A percentile compares a stretch with the other conserved stretches of the same genome.
These are phyloP conservation scores for Stephania cephalantha DNA, from an alignment of 164 flowering plant species.

Conservation along the genomic window DNA sequence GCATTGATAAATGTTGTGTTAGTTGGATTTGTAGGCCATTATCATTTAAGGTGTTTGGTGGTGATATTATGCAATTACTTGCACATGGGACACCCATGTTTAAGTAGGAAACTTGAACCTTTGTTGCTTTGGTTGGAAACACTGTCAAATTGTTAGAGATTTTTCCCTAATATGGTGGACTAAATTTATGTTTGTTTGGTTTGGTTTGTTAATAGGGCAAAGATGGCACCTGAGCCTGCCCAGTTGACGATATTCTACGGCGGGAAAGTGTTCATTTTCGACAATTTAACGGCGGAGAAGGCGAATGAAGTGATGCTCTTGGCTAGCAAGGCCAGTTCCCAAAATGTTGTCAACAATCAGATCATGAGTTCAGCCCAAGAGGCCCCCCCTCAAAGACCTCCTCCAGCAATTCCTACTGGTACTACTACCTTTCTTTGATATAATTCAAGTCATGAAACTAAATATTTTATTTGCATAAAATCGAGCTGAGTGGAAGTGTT, in stretches of 20 bases:
- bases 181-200: neutral
- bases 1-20: too few species aligned
- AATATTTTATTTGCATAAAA: neutral
- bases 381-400: constrained; percentile 8
- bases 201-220: neutral
- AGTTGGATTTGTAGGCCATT: neutral
- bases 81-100: neutral
- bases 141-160: neutral
- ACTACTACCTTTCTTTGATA: neutral
- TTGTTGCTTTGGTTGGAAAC: neutral
- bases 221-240: constrained; percentile 27
- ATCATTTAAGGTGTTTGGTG: neutral
- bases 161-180: too few species aligned
- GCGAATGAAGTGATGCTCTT: constrained; percentile 58
- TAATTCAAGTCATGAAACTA: too few species aligned
- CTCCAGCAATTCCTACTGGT: constrained; percentile 28
- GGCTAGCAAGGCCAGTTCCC: constrained; percentile 32
- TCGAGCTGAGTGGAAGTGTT: neutral
- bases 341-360: constrained; percentile 1
- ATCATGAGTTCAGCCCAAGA: constrained; percentile 8
- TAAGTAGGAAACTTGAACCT: constrained; percentile 1
- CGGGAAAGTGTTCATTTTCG: constrained; percentile 55
- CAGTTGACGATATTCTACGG: constrained; percentile 74
- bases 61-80: neutral
- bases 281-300: constrained; percentile 51